Conservation (phyloP, 768 basidiomycete genomes). For the Pisolithus sp. region DNA sequence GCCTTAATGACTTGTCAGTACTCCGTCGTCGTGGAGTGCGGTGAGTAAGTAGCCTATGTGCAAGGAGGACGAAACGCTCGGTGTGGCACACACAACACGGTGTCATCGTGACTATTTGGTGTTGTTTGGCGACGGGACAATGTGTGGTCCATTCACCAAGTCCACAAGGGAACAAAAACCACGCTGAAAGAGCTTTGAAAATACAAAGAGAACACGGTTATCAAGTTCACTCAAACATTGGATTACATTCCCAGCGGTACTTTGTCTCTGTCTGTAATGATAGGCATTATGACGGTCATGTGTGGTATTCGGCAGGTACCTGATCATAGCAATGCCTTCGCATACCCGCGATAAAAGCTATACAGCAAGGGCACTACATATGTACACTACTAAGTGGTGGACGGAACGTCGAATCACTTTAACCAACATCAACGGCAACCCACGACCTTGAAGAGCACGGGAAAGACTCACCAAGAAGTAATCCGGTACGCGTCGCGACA, state of each 20-base stretch:
- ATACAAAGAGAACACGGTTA: too few species aligned
- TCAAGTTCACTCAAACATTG: too few species aligned
- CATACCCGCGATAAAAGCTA: conserved; percentile 12
- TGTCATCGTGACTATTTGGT: conserved; percentile 18
- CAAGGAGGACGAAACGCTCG: not conserved
- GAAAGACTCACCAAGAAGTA: conserved; percentile 73
- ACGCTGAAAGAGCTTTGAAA: too few species aligned
- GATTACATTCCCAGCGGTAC: too few species aligned
- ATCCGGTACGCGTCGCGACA: conserved; percentile 91
- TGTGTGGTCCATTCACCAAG: not conserved
- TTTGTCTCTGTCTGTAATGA: too few species aligned
- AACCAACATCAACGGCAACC: not conserved
- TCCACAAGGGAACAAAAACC: too few species aligned
- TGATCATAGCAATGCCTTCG: not conserved
- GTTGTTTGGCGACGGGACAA: conserved; percentile 14
- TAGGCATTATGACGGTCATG: not conserved
- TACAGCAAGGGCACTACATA: conserved; percentile 14
- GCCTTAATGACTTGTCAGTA: not conserved
- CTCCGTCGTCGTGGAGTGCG: not conserved
- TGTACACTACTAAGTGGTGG: conserved; percentile 17
- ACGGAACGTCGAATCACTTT: conserved; percentile 15
- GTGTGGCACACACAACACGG: not conserved
- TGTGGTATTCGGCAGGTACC: not conserved
- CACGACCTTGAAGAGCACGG: not conserved
- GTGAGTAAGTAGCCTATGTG: not conserved